Base-by-base conservation (phyloP, 768 basidiomycete genomes). In the Pulveroboletus sp. region DNA sequence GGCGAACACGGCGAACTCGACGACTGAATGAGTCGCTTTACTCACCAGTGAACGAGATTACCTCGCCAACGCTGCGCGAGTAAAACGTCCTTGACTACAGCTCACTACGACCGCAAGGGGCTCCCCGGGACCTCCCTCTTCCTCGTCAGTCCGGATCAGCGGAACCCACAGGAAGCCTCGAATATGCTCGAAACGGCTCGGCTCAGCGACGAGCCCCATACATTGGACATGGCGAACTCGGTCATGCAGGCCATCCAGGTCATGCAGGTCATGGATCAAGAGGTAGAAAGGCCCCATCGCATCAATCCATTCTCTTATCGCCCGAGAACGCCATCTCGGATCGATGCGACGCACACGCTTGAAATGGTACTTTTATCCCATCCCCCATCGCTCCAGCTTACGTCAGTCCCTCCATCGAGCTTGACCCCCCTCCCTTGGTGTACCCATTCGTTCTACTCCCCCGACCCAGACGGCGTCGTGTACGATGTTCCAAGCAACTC, bases 301-400 rank as follows among this genome's bases (percentile, higher is more conserved):
- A n/a, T 46, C 33, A 35, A 35, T 35, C 47, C 15, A 27, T 40
- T n/a, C 15, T 55, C 55, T 65, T 65, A 65, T 64, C 62, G 14
- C 40, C 54, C 47, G 36, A 54, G 7, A 3, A n/a, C 32, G 32
- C 18, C 30, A 52, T 14, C 39, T 59, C 62, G 63, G 63, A 63
- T 63, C 63, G 62, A 63, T 65, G 46, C 62, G 60, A 59, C 12
- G 15, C 10, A 5, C 37, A 5, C 28, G 5, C 55, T 8, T 0
- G 3, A 49, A 18, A 42, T 42, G 44, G 33, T 2, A 47, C 24
- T 0, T 14, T 31, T 17, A 1, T 54, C 51, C n/a, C 59, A 60
- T 42, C 2, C 21, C 18, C 10, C 7, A 6, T 2, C 14, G 12
- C 37, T n/a, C 17, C n/a, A 1, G 8, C 8, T n/a, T n/a, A 35